Evolutionary conservation across 768 basidiomycete species (phyloP), one percentile per base, ranked within the genome.

Genomic region (Lactarius deliciosus): DNA sequence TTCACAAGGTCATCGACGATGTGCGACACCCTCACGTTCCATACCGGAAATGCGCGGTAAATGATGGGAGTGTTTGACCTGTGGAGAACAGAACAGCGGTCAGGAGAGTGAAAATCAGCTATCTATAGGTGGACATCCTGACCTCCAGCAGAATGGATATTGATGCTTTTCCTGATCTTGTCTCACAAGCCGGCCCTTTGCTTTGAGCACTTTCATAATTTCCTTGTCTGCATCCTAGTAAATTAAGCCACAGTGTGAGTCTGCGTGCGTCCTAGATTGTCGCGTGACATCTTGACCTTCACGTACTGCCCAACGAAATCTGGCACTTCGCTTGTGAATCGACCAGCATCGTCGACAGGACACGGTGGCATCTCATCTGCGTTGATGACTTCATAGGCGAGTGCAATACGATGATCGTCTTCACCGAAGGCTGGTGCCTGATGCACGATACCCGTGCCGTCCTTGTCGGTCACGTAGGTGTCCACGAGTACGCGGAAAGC

Each of bases 71-170:
- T 98, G 15, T 89, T 88, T 22, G 97, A 98, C 74, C 95, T 96
- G 65, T 56, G 53, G 50, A n/a, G 20, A 38, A 3, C 2, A 25
- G 20, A 32, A 3, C 2, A 13, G 32, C 38, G 9, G 56, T 45
- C 60, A 55, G 40, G 5, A 60, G 43, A 22, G 65, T 22, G 30
- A 56, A 50, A 47, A 55, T 22, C 60, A 47, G 38, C 13, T 25
- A 30, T 22, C n/a, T n/a, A 9, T 34, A 25, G 30, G 58, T 1
- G 22, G n/a, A 32, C 20, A 18, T 54, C 20, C 60, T n/a, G 67
- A 92, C 91, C 95, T 86, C 97, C 97, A 98, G 76, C 97, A 99
- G 83, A 88, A 97, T 13, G 97, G 97, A 74, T 99, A 98, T 69
- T 88, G 89, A 77, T 98, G 97, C 74, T 85, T 89, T 63, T 95